Base-by-base conservation (phyloP, 805 yeast genomes). In the Teunomyces stri region DNA sequence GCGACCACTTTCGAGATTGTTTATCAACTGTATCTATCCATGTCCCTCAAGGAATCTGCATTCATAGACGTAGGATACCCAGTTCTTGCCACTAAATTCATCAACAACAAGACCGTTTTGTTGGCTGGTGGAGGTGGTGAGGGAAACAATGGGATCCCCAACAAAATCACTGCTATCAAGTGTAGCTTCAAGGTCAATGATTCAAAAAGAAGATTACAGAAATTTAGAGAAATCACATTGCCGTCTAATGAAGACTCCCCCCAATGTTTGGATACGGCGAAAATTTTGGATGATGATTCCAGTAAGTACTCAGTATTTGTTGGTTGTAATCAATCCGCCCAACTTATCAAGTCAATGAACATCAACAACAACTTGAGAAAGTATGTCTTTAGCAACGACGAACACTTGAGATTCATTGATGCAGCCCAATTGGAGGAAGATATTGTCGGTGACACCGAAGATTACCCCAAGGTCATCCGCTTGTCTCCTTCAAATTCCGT, bases 71-170 rank as follows among this genome's bases (percentile, higher is more conserved):
- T 71, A 13, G 92, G 88, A 2, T 87, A 84, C 57, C 98, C 99
- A 1, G 75, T 90, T 10, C 87, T 85, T 56, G 92, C 89, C 2
- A 84, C 92, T 45, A 79, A 80, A 50, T 90, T 89, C 61, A 71
- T 84, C 39, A 74, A 79, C 54, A 76, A 82, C 52, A 68, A 72
- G 50, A 78, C 83, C 1, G 63, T 91, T 22, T 64, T 90, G 42
- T 85, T 85, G 25, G 82, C 89, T 2, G 99, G 99, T 36, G 99
- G 99, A 39, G 97, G 97, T 27, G 98, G 97, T 21, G 96, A 89
- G 63, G 96, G 96, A 7, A 84, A 83, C 59, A 85, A 89, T 58
- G 97, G 96, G 27, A 82, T 89, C 46, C 87, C 91, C 35, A 92
- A 92, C 66, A 89, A 87, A 62, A 70, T 92, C 51, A 81, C 90